Percentiles rank a stretch among this genome's conserved stretches.
These are phyloP conservation scores for Trichoderma citrinoviride DNA, from an alignment of 2,329 filamentous ascomycete species.

Conservation along the genomic window DNA sequence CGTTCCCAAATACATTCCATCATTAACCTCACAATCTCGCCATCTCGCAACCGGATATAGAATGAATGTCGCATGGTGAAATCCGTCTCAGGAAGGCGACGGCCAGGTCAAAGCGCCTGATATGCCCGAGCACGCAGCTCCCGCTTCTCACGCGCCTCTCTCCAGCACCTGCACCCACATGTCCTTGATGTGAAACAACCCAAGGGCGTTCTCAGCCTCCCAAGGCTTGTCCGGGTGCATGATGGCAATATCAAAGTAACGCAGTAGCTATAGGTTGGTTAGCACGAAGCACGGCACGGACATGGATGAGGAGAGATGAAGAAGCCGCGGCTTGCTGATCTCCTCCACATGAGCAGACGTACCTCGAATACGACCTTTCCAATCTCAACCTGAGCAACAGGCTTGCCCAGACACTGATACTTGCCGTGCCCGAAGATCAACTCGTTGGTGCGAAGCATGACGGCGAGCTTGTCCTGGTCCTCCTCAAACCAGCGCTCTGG, in stretches of 20 bases:
- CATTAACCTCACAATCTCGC: no score
- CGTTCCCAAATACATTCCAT: no score
- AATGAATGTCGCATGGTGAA: no score
- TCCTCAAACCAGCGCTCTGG: constrained; percentile 42
- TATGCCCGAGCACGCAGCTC: neutral
- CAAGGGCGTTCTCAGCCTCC: constrained; percentile 29
- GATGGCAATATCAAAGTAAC: constrained; percentile 32
- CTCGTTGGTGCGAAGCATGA: constrained; percentile 37
- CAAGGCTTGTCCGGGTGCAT: constrained; percentile 31
- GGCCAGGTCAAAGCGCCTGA: neutral
- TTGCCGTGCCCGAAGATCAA: constrained; percentile 40
- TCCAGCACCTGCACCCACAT: constrained; percentile 36
- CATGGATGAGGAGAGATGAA: no score
- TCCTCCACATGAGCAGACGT: constrained; percentile 19
- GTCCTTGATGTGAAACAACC: constrained; percentile 33
- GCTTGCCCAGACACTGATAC: constrained; percentile 40
- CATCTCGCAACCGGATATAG: no score
- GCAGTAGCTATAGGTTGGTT: constrained; percentile 28
- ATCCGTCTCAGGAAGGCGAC: no score
- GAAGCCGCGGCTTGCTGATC: neutral
- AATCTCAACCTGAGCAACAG: constrained; percentile 39
- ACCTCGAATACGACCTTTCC: constrained; percentile 43
- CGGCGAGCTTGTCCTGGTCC: constrained; percentile 28
- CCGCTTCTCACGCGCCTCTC: neutral
- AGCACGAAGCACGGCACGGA: neutral